Evolutionary conservation across 73 alveolate species (phyloP).

Genomic region (Paraurostyla sp.): DNA sequence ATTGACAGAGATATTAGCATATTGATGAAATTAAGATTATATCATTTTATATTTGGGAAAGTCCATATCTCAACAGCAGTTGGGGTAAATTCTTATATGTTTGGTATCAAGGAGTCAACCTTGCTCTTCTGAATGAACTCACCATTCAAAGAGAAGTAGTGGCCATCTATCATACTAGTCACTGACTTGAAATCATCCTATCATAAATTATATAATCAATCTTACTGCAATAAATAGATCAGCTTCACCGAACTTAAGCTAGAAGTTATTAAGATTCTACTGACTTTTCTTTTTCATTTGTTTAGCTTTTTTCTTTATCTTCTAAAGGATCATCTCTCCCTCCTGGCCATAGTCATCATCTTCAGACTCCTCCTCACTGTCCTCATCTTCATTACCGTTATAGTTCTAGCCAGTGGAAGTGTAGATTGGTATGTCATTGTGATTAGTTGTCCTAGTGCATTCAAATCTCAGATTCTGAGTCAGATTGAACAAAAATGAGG

Average conservation of each 20-base stretch:
- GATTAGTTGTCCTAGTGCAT: not conserved
- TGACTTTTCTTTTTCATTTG: conserved; percentile 1
- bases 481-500: conserved; percentile 32
- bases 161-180: conserved; percentile 2
- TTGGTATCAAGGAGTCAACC: conserved; percentile 41
- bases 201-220: not conserved
- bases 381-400: not conserved
- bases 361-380: not conserved
- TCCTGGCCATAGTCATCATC: conserved; percentile 12
- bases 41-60: conserved; percentile 52
- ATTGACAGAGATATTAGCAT: no score
- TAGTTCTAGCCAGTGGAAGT: not conserved
- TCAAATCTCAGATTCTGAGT: conserved; percentile 47
- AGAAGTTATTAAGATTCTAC: not conserved
- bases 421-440: conserved; percentile 25
- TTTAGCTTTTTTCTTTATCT: not conserved
- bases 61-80: conserved; percentile 55
- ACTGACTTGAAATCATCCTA: conserved; percentile 56
- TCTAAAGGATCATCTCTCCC: conserved; percentile 17
- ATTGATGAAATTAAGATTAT: not conserved
- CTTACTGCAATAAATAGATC: conserved; percentile 31
- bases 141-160: conserved; percentile 35
- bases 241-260: conserved; percentile 43
- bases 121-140: conserved; percentile 35
- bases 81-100: conserved; percentile 36